Evolutionary conservation across 345 rosid species (phyloP), one percentile per base, ranked within the genome.

Genomic region (Diplotaxis tenuifolia): DNA sequence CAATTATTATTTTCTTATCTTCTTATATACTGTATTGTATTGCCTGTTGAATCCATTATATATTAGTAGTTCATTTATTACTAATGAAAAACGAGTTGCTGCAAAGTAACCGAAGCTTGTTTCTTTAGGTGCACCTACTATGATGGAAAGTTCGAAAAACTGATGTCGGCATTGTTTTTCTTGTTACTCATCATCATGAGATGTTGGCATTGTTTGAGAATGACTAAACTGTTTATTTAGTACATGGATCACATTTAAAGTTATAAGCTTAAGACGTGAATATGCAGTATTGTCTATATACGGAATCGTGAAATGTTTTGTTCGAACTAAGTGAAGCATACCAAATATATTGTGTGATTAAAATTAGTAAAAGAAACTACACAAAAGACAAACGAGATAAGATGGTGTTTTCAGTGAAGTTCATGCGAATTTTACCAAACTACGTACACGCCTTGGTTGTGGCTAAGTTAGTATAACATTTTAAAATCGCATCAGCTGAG

Each of bases 41-140:
- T 29, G n/a, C 50, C 3, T 59, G 12, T 25, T 12, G 50, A 69
- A 69, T 29, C 22, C 28, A 38, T 42, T 22, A 1, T 76, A 9
- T 2, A 45, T 57, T 9, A 57, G 64, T 14, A 36, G 12, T 47
- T 63, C 18, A 71, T 66, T 15, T 36, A 20, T 52, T 59, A 58
- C 53, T 71, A 38, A n/a, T 7, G 45, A 36, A 28, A 54, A n/a
- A n/a, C n/a, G 47, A 45, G 34, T 63, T 18, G 18, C 71, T 70
- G 36, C 20, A 75, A 69, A 69, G 79, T 75, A 75, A 64, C 71
- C n/a, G 62, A 70, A 70, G 54, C 25, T 74, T 64, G 71, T 70
- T 70, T 76, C 71, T 70, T 56, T 54, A 53, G 60, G 52, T 62
- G 12, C 47, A 40, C 47, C 12, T n/a, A 38, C 7, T 42, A 42